These are phyloP conservation scores for Polyporus tsugae DNA, from an alignment of 1,284 basidiomycete genomes.

Conservation along the genomic window DNA sequence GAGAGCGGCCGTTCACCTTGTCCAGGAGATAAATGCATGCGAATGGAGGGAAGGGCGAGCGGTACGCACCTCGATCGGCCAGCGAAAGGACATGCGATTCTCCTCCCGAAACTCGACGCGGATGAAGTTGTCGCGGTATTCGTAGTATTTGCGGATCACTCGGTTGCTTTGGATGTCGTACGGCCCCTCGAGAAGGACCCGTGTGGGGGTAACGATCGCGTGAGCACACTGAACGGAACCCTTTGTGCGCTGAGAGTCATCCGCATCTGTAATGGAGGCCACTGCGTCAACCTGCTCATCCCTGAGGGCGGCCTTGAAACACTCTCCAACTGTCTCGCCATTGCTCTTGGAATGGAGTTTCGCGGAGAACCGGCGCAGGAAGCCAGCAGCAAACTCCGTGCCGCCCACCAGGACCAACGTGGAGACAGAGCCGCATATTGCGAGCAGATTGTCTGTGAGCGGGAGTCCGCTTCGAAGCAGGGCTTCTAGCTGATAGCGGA, in stretches of 20 bases:
- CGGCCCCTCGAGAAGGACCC: constrained; percentile 76
- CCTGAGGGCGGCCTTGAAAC: constrained; percentile 52
- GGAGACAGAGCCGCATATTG: constrained; percentile 52
- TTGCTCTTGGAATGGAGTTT: constrained; percentile 49
- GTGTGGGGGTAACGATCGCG: constrained; percentile 75
- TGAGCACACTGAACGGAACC: constrained; percentile 61
- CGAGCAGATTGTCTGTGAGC: constrained; percentile 57
- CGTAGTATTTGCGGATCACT: constrained; percentile 65
- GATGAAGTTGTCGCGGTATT: constrained; percentile 70
- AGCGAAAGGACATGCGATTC: constrained; percentile 69
- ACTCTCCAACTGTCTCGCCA: constrained; percentile 54
- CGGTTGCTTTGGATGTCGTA: constrained; percentile 72
- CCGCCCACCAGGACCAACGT: constrained; percentile 44
- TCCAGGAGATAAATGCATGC: neutral
- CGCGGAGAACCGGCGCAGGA: constrained; percentile 61
- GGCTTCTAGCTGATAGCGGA: constrained; percentile 76
- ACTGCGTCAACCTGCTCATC: constrained; percentile 8
- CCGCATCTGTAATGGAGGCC: constrained; percentile 11
- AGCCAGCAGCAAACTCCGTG: constrained; percentile 47
- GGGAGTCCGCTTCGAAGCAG: constrained; percentile 66
- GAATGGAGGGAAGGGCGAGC: neutral
- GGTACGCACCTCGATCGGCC: constrained; percentile 58
- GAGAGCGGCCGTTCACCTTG: constrained; percentile 58
- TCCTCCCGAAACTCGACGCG: constrained; percentile 85
- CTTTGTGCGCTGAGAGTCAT: constrained; percentile 19